phyloP scores from a whole-genome alignment of 164 flowering plant genomes.

The Berberis vulgaris region DNA sequence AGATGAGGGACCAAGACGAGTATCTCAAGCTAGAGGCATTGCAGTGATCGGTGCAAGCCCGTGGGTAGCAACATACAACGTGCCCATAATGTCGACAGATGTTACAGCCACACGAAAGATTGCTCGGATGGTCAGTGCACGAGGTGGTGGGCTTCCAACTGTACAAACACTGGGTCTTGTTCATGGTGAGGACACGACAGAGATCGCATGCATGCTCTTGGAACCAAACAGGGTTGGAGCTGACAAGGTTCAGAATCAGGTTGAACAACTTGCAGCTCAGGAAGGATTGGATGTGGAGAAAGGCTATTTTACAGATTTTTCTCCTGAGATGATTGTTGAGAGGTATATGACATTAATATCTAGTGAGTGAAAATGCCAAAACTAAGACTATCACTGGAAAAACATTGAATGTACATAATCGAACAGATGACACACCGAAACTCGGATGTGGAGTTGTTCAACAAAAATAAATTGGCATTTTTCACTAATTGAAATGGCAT shows the following conservation, averaged over 20 bases:
- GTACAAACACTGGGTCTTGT: slow-evolving; percentile 60
- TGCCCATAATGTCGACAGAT: slow-evolving; percentile 55
- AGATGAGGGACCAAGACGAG: slow-evolving; percentile 46
- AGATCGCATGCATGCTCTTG: slow-evolving; percentile 65
- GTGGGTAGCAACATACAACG: slow-evolving; percentile 59
- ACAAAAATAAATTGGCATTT: too few relatives aligned
- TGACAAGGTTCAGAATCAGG: slow-evolving; percentile 47
- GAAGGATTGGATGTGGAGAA: slow-evolving; percentile 68
- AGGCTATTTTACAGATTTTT: slow-evolving; percentile 69
- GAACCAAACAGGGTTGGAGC: slow-evolving; percentile 61
- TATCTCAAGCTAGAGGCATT: slow-evolving; percentile 40
- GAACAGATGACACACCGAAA: too few relatives aligned
- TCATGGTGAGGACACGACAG: slow-evolving; percentile 57
- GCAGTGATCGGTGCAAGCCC: slow-evolving; percentile 51
- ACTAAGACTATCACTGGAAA: not conserved
- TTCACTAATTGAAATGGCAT: too few relatives aligned
- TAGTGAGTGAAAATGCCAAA: not conserved
- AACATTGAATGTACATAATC: too few relatives aligned
- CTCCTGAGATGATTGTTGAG: slow-evolving; percentile 32
- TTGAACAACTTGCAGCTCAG: slow-evolving; percentile 50
- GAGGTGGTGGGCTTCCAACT: slow-evolving; percentile 71
- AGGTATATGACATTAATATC: slow-evolving; percentile 9
- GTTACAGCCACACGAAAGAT: slow-evolving; percentile 38
- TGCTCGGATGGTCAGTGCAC: slow-evolving; percentile 56
- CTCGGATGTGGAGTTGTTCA: too few relatives aligned